Evolutionary conservation across 805 yeast species (phyloP), one percentile per base, ranked within the genome.

Genomic region (Candida dajiaensis): DNA sequence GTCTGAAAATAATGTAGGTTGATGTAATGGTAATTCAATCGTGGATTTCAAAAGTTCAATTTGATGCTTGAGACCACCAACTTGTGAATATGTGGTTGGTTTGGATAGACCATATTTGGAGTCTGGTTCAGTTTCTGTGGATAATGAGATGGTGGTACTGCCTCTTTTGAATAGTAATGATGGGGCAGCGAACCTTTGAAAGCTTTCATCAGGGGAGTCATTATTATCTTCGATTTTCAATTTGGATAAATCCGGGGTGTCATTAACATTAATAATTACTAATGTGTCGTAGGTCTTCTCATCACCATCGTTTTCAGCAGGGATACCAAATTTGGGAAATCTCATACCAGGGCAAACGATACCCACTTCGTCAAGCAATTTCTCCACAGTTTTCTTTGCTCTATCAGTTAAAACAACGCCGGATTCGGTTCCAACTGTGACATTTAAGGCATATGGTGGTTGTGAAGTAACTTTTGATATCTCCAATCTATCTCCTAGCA

Each of bases 41-140:
- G 90, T 79, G 7, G 84, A 73, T 44, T 80, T 73, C 20, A 94
- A 66, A 4, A 73, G 58, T 6, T 72, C 69, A 18, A 90, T 79
- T 54, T 88, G 89, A 40, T 73, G 71, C 0, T 68, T 53, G 20
- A 94, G 71, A 0, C 98, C 99, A 16, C 98, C 99, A 6, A 94
- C 79, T 19, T 73, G 69, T 4, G 70, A 59, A 50, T 81, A 88
- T 28, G 67, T 55, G 11, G 69, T 49, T 33, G 71, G 57, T 35
- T 65, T 69, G 1, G 80, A 78, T n/a, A 74, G 58, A 33, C 61
- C 54, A 38, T 76, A 77, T 50, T 73, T 75, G 11, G 68, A 53
- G 3, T 66, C 57, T 7, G 63, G 65, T 25, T 59, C 59, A 2
- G 48, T 43, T n/a, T 52, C 47, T 6, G 47, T 44, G 1, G 68